Base-by-base conservation (phyloP, 371 early-diverging fungal species). In the Lichtheimia ornata region DNA sequence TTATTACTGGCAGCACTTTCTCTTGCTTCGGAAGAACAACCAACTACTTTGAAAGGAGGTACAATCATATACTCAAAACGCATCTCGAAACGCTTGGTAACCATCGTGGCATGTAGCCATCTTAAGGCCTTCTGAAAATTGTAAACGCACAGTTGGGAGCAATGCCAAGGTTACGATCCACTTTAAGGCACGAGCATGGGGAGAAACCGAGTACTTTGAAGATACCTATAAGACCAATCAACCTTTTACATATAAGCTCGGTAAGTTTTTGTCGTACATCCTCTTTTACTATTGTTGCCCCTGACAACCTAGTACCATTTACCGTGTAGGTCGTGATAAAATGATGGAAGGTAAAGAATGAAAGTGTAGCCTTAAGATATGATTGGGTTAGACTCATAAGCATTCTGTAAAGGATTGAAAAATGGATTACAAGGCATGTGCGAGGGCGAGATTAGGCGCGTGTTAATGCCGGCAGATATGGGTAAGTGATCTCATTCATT, bases 361-460 rank as follows among this genome's bases (percentile, higher is more conserved):
- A 44, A n/a, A n/a, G 25, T 59, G 18, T 6, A 43, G 14, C 25
- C n/a, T 14, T 14, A 18, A 17, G 50, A 11, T 40, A 45, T 5
- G 22, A 18, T 27, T 27, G 11, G 9, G 6, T 9, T 35, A 35
- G 35, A 11, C 35, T 54, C 35, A 42, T 41, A 15, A 28, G 15
- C 2, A 44, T 12, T 28, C 40, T 35, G 18, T 14, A 11, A 42
- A 73, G 89, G 91, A 20, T 77, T 88, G 73, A 87, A 90, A 44
- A 67, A 85, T 44, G 91, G 90, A n/a, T 67, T 91, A 20, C 58
- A 84, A 40, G 89, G 79, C 61, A 91, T 91, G 91, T 86, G 87
- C 53, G 68, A 79, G 15, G 90, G 88, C 52, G 88, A 88, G 67
- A 79, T 86, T 56, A 70, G 90, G 20, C 77, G 80, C 52, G 64